Percentiles rank a stretch among this genome's conserved stretches.
phyloP scores from a whole-genome alignment of 768 basidiomycete species.

The Trametes punicea region DNA sequence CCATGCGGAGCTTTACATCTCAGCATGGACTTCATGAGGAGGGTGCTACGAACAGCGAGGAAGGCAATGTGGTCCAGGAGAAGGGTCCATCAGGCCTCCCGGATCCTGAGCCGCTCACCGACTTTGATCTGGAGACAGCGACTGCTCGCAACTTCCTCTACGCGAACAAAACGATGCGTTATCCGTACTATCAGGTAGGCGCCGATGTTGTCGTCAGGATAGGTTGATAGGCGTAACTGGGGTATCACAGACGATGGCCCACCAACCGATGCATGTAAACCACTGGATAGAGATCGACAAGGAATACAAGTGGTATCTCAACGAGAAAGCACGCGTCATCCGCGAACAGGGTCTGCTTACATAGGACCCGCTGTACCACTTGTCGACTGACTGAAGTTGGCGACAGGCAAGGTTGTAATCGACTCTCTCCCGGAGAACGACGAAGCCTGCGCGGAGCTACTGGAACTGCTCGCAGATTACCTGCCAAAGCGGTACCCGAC shows the following conservation, averaged over 20 bases:
- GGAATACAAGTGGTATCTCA: constrained; percentile 32
- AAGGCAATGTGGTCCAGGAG: background rate
- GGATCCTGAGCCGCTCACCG: constrained; percentile 18
- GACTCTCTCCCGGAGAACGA: constrained; percentile 37
- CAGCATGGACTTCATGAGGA: too few relatives aligned
- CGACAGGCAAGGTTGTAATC: constrained; percentile 25
- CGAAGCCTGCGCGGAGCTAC: constrained; percentile 31
- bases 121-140: constrained; percentile 19
- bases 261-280: constrained; percentile 36
- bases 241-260: constrained; percentile 29
- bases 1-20: too few relatives aligned
- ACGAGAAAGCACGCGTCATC: constrained; percentile 32
- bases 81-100: background rate
- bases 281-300: constrained; percentile 39
- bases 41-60: background rate
- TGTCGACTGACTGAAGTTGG: background rate
- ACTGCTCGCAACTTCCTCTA: constrained; percentile 20
- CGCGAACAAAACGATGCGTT: constrained; percentile 23
- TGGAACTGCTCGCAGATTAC: constrained; percentile 32
- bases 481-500: constrained; percentile 36
- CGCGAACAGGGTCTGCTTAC: constrained; percentile 25
- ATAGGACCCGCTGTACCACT: background rate
- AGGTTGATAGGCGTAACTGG: background rate
- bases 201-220: too few relatives aligned
- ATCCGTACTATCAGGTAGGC: constrained; percentile 22